phyloP scores from a whole-genome alignment of 1,284 basidiomycete species.

The Marasmius fiardii region DNA sequence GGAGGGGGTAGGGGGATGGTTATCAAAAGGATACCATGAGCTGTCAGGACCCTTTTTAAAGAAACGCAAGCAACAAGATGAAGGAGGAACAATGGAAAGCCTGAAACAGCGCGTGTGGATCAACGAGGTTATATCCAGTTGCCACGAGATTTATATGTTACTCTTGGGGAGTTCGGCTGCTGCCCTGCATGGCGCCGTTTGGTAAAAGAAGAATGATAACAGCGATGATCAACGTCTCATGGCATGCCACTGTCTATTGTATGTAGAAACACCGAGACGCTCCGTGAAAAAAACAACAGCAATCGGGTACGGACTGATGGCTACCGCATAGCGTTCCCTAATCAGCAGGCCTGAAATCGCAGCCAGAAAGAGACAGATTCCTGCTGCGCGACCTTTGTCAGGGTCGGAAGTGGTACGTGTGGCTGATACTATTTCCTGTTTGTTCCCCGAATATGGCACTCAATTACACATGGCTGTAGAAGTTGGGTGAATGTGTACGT shows the following conservation, averaged over 20 bases:
- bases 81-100: constrained; percentile 3
- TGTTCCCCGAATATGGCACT: too few relatives aligned
- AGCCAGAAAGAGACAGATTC: too few relatives aligned
- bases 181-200: background rate
- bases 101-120: background rate
- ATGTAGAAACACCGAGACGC: too few relatives aligned
- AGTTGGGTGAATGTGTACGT: too few relatives aligned
- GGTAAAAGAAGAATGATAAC: constrained; percentile 5
- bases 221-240: background rate
- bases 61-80: background rate
- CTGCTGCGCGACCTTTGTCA: background rate
- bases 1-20: background rate
- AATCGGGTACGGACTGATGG: background rate
- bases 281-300: background rate
- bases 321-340: background rate
- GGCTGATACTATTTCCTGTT: too few relatives aligned
- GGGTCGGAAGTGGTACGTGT: too few relatives aligned
- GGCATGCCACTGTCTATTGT: background rate
- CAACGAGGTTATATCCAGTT: background rate
- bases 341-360: constrained; percentile 4
- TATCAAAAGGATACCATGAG: background rate
- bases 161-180: background rate
- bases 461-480: too few relatives aligned
- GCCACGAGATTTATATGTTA: background rate
- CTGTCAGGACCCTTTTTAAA: background rate